Conservation (phyloP, 2,329 filamentous ascomycete genomes). For the Trichoderma aggressivum region DNA sequence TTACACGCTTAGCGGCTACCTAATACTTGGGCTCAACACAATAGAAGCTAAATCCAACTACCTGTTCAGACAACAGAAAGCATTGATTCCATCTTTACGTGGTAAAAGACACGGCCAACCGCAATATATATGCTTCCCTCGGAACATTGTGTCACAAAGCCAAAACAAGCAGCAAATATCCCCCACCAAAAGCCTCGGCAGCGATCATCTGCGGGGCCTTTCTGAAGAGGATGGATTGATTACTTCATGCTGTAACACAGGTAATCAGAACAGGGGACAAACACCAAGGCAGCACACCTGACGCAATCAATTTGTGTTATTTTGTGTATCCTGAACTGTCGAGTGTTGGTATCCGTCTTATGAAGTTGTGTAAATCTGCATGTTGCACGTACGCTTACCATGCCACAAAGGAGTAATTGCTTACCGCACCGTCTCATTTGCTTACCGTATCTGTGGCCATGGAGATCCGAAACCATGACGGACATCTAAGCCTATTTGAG, state of each 20-base stretch:
- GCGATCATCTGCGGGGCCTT: neutral
- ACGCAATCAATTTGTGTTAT: neutral
- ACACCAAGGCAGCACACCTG: neutral
- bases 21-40: neutral
- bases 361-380: neutral
- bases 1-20: neutral
- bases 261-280: neutral
- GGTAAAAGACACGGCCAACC: neutral
- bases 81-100: neutral
- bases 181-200: constrained; percentile 9
- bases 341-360: neutral
- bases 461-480: neutral
- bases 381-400: neutral
- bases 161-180: neutral
- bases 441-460: neutral
- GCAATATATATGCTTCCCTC: neutral
- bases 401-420: neutral
- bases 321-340: neutral
- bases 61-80: neutral
- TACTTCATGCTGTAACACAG: neutral
- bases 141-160: neutral
- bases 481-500: neutral
- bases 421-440: neutral
- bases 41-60: neutral
- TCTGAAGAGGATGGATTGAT: neutral